Conservation (phyloP, 305 asterid genomes). For the Solanum hybrid region DNA sequence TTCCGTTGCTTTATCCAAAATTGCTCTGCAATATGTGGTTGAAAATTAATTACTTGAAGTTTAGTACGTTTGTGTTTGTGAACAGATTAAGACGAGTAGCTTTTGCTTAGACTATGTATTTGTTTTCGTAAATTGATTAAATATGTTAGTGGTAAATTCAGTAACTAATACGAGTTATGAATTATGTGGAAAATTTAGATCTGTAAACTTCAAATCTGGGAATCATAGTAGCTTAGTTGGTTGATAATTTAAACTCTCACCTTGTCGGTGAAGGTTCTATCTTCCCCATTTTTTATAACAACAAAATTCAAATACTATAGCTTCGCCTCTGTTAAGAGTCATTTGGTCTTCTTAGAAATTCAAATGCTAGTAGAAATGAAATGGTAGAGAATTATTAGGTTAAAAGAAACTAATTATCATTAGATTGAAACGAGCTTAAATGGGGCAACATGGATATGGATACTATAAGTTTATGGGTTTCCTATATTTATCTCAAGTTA, state of each 20-base stretch:
- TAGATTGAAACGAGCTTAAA: neutral
- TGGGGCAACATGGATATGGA: neutral
- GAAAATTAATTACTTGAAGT: neutral
- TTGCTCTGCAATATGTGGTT: neutral
- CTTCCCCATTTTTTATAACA: neutral
- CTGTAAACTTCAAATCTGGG: neutral
- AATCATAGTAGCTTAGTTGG: neutral
- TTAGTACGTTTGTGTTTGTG: neutral
- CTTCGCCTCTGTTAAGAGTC: neutral
- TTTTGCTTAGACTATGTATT: neutral
- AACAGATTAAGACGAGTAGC: neutral
- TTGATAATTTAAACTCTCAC: neutral
- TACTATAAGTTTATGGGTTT: neutral
- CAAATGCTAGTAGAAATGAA: neutral
- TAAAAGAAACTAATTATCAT: neutral
- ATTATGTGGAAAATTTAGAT: neutral
- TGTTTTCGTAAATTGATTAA: neutral
- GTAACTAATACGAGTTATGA: neutral
- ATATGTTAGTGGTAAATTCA: neutral
- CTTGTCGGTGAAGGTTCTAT: neutral
- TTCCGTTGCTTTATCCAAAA: neutral
- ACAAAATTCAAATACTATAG: neutral
- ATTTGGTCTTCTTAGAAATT: neutral
- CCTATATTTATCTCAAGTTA: neutral
- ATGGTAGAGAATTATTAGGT: neutral